These are phyloP conservation scores for Raffaelea albimanens DNA, from an alignment of 2,329 filamentous ascomycete genomes.

Conservation along the genomic window DNA sequence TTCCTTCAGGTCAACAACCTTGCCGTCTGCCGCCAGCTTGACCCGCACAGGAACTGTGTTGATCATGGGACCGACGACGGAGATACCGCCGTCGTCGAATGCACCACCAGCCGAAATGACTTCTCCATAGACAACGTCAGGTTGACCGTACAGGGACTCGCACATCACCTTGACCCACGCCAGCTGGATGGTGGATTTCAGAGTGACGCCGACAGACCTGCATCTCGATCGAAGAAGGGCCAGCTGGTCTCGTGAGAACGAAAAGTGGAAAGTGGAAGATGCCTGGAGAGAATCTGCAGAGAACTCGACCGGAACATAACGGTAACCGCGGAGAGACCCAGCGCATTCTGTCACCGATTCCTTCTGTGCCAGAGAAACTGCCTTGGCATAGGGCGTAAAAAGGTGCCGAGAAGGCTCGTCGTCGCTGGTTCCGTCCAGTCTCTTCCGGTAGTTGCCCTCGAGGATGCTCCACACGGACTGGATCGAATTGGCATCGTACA, in stretches of 20 bases:
- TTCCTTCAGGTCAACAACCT: too few species aligned
- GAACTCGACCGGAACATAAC: background rate
- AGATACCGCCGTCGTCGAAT: background rate
- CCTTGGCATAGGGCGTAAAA: too few species aligned
- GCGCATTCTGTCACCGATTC: too few species aligned
- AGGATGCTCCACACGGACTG: slow-evolving; percentile 13
- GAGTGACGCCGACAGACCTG: slow-evolving; percentile 8
- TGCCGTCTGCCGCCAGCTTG: too few species aligned
- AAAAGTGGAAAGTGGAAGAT: slow-evolving; percentile 9
- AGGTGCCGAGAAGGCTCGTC: too few species aligned
- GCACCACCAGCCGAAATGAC: slow-evolving; percentile 8
- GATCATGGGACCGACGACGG: slow-evolving; percentile 12
- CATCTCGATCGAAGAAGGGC: slow-evolving; percentile 9
- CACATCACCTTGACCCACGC: slow-evolving; percentile 16
- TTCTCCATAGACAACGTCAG: slow-evolving; percentile 15
- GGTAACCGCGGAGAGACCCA: background rate
- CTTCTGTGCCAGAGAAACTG: too few species aligned
- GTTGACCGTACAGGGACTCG: slow-evolving; percentile 13
- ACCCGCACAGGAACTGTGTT: slow-evolving; percentile 15
- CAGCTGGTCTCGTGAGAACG: slow-evolving; percentile 3
- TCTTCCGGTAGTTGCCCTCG: slow-evolving; percentile 12
- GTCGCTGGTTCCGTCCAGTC: too few species aligned
- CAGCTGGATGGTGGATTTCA: slow-evolving; percentile 15
- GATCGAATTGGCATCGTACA: slow-evolving; percentile 17
- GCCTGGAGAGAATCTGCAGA: slow-evolving; percentile 1